Evolutionary conservation across 2,329 filamentous ascomycete genomes (phyloP).

Genomic region (Aureobasidium sp.): DNA sequence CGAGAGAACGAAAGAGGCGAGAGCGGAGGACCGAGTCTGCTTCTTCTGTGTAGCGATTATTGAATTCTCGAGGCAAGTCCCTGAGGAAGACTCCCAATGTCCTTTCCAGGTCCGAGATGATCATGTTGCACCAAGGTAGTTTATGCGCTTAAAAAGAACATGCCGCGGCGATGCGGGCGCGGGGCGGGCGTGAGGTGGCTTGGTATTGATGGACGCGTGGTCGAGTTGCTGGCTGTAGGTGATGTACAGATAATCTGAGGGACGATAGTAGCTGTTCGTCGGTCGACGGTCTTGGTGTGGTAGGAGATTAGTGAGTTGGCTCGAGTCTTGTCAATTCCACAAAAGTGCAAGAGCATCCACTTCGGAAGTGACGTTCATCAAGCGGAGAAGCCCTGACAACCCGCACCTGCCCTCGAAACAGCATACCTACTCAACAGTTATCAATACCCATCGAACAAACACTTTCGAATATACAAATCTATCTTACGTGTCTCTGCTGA

Average conservation of each 20-base stretch:
- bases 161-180: not conserved
- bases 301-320: not conserved
- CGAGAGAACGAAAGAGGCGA: slow-evolving; percentile 80
- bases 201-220: not conserved
- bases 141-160: slow-evolving; percentile 8
- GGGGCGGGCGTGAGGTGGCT: not conserved
- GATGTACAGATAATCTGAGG: not conserved
- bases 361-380: not conserved
- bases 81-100: slow-evolving; percentile 67
- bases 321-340: not conserved
- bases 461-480: not conserved
- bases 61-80: slow-evolving; percentile 63
- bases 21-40: slow-evolving; percentile 66
- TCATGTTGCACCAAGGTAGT: not conserved
- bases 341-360: not conserved
- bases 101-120: slow-evolving; percentile 51
- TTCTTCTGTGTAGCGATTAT: slow-evolving; percentile 65
- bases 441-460: too few relatives aligned
- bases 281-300: not conserved
- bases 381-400: not conserved
- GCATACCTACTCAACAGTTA: not conserved
- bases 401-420: not conserved
- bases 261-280: not conserved
- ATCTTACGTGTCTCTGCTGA: not conserved
- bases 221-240: not conserved